These are phyloP conservation scores for Aureobasidium sp. DNA, from an alignment of 2,329 filamentous ascomycete species.

Conservation along the genomic window DNA sequence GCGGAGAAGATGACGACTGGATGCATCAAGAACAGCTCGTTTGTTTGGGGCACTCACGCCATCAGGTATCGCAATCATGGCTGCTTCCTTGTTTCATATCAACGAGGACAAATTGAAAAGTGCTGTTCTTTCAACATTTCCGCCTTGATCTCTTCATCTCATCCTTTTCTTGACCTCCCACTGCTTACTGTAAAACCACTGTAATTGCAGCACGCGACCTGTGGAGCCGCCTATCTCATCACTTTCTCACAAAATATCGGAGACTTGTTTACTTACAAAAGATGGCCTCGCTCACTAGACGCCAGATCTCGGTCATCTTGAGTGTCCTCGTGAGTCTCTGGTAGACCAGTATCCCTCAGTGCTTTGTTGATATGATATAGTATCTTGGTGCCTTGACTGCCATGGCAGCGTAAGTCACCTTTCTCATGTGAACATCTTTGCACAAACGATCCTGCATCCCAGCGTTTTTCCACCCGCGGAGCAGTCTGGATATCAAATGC, in stretches of 20 bases:
- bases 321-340: conserved; percentile 30
- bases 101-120: background rate
- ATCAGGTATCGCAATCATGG: background rate
- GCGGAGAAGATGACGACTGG: conserved; percentile 10
- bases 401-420: conserved; percentile 30
- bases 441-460: too few relatives aligned
- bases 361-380: conserved; percentile 22
- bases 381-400: conserved; percentile 37
- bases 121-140: background rate
- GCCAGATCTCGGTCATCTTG: conserved; percentile 34
- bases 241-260: background rate
- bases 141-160: background rate
- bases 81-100: conserved; percentile 6
- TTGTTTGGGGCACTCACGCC: conserved; percentile 2
- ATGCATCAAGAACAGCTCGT: conserved; percentile 2
- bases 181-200: background rate
- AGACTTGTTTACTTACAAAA: background rate
- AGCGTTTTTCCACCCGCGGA: too few relatives aligned
- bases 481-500: too few relatives aligned
- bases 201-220: background rate
- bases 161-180: background rate
- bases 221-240: background rate
- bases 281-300: conserved; percentile 25
- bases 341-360: background rate
- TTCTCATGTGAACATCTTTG: background rate